phyloP scores from a whole-genome alignment of 352 stramenopile species.

The Phytophthora pseudosyringae region DNA sequence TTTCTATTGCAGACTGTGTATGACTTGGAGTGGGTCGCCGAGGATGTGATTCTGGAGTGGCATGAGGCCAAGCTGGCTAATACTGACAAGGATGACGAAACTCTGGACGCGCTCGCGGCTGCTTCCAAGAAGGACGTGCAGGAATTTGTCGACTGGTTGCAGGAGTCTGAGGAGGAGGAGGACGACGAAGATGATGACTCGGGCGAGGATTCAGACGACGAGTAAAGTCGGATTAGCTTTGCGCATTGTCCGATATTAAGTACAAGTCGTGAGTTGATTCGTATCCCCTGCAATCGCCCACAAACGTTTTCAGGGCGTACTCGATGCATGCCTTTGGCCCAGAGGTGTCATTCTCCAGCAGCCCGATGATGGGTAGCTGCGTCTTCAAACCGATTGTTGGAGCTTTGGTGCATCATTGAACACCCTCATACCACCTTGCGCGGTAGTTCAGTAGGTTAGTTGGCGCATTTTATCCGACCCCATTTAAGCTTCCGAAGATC shows the following conservation, averaged over 20 bases:
- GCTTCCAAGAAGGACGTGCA: slow-evolving; percentile 76
- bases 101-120: slow-evolving; percentile 36
- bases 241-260: slow-evolving; percentile 14
- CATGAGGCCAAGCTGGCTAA: slow-evolving; percentile 44
- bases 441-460: too few species aligned
- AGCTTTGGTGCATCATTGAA: too few species aligned
- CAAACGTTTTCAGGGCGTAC: too few species aligned
- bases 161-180: slow-evolving; percentile 74
- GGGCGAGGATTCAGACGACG: slow-evolving; percentile 34
- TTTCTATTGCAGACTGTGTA: slow-evolving; percentile 95
- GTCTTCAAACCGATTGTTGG: too few species aligned
- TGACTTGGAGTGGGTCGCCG: slow-evolving; percentile 92
- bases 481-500: too few species aligned
- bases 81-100: slow-evolving; percentile 5
- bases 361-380: too few species aligned
- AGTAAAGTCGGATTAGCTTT: slow-evolving; percentile 12
- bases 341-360: too few species aligned
- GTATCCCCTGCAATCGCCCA: not conserved
- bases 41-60: slow-evolving; percentile 94
- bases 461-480: too few species aligned
- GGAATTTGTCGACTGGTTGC: slow-evolving; percentile 95
- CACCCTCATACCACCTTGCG: too few species aligned
- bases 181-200: slow-evolving; percentile 56
- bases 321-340: too few species aligned
- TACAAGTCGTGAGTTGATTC: slow-evolving; percentile 12